phyloP scores from a whole-genome alignment of 2,329 filamentous ascomycete genomes.

The Pestalotiopsis sp. region DNA sequence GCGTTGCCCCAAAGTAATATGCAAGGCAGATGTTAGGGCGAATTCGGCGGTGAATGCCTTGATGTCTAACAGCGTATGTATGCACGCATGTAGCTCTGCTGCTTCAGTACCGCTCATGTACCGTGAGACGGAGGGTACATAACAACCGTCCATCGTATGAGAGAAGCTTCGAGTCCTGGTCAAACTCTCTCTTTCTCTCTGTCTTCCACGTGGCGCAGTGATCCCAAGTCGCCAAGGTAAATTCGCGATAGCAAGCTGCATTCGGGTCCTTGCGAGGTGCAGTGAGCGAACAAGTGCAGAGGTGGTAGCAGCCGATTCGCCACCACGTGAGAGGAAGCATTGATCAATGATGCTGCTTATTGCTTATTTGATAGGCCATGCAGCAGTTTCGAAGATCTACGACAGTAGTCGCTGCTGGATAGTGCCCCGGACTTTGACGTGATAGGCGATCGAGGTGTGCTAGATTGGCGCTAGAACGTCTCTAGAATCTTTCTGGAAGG shows the following conservation, averaged over 20 bases:
- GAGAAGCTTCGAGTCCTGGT: neutral
- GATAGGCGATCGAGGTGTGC: neutral
- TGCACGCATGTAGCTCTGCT: neutral
- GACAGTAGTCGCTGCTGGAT: neutral
- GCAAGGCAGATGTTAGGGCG: no score
- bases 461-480: neutral
- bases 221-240: neutral
- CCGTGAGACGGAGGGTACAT: neutral
- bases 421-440: neutral
- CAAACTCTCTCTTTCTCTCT: neutral
- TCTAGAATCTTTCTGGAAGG: constrained; percentile 5
- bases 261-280: neutral
- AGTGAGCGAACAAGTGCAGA: neutral
- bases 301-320: neutral
- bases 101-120: neutral
- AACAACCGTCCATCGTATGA: neutral
- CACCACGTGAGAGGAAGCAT: neutral
- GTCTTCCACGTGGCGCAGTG: constrained; percentile 4
- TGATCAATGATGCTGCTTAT: neutral
- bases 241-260: neutral
- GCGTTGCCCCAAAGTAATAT: no score
- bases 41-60: no score
- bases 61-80: neutral
- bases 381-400: neutral
- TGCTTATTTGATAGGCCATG: neutral